Evolutionary conservation across 2,329 filamentous ascomycete species (phyloP), one percentile per base, ranked within the genome.

Genomic region (Diaporthe batatas): DNA sequence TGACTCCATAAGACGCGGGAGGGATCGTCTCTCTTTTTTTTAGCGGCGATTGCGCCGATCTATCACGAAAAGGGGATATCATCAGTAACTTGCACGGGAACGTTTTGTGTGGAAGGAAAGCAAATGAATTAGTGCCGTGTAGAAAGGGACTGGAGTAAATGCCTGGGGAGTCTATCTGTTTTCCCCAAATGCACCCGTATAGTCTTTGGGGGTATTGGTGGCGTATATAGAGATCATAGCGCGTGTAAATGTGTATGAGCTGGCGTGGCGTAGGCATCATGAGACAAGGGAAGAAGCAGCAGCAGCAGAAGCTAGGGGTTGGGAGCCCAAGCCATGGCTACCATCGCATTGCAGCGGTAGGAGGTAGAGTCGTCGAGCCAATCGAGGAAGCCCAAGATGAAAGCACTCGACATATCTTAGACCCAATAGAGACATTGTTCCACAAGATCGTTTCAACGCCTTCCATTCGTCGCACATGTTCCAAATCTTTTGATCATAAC

Each of bases 71-170:
- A 74, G 23, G 34, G 58, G 53, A 64, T 25, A 69, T 25, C 62
- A 74, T 77, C 68, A 75, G 75, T 76, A 75, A 71, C 44, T 73
- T 55, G 75, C 55, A 68, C 47, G 70, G 32, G 67, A n/a, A 65
- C 39, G 32, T 67, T 57, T 73, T 53, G 25, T 65, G 18, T 34
- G 21, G 14, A 55, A 42, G 23, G 23, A 67, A 71, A 55, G 49
- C 55, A 36, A 49, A 58, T 73, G 58, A 74, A 72, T 68, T 73
- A 68, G 58, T 59, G 57, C n/a, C 75, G 75, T 72, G 72, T 72
- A 74, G 75, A 70, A 67, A 75, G 72, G 72, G 73, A 76, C 75
- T 70, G 75, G 72, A 77, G 70, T 70, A 72, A 72, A 77, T 72
- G 74, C 39, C 55, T 70, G 71, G 58, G 21, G 53, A 57, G 53